Conservation (phyloP, 106 monocot genomes). For the Dendrobium catenatum region DNA sequence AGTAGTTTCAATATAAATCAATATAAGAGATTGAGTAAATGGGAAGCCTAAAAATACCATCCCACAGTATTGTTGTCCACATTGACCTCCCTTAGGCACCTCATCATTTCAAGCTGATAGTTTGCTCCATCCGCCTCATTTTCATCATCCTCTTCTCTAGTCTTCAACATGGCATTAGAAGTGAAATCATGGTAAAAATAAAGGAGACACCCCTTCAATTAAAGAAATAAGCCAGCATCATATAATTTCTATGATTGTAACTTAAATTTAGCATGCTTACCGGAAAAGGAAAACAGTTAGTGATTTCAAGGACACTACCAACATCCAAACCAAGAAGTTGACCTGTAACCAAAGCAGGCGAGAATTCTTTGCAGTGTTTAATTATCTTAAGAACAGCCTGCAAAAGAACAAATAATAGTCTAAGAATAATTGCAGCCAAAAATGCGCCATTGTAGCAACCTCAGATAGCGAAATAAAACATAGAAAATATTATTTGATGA, state of each 20-base stretch:
- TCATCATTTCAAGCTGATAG: slow-evolving; percentile 99
- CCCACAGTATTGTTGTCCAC: slow-evolving; percentile 98
- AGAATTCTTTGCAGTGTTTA: slow-evolving; percentile 93
- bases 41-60: slow-evolving; percentile 41
- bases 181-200: background rate
- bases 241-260: background rate
- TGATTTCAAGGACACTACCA: slow-evolving; percentile 92
- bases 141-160: slow-evolving; percentile 93
- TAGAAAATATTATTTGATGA: background rate
- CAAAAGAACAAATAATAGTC: background rate
- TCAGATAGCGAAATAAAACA: background rate
- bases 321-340: slow-evolving; percentile 97
- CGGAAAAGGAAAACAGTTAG: slow-evolving; percentile 97
- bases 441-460: background rate
- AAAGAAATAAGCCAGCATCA: background rate
- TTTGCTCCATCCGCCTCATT: slow-evolving; percentile 96
- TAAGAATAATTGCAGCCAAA: background rate
- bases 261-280: slow-evolving; percentile 2
- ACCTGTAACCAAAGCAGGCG: slow-evolving; percentile 85
- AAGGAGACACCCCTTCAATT: background rate
- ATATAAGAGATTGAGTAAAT: background rate
- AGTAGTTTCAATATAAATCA: background rate
- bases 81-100: slow-evolving; percentile 93
- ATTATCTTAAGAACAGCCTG: slow-evolving; percentile 93
- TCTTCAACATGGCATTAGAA: slow-evolving; percentile 28